A percentile compares a stretch with the other conserved stretches of the same genome.
Evolutionary conservation across 768 basidiomycete genomes (phyloP).

Genomic region (Russula emetica): DNA sequence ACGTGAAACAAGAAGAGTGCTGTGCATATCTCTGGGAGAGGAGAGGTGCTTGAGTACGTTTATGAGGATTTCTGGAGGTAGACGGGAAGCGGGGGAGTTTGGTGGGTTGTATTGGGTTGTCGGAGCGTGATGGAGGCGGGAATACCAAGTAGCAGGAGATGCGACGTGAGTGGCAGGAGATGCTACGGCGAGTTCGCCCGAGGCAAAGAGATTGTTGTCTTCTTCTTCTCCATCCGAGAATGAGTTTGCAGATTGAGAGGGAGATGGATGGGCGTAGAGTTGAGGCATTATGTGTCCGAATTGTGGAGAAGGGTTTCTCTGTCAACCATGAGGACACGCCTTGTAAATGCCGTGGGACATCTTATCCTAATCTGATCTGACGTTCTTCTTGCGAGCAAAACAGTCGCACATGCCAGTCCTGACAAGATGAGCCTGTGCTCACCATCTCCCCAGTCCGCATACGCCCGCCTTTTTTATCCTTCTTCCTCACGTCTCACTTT

Average conservation of each 20-base stretch:
- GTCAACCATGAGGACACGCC: background rate
- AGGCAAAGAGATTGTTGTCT: slow-evolving; percentile 47
- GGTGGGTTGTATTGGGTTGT: slow-evolving; percentile 30
- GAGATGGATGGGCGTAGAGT: slow-evolving; percentile 43
- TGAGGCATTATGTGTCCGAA: slow-evolving; percentile 26
- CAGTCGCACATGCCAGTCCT: background rate
- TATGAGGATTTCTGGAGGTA: slow-evolving; percentile 90
- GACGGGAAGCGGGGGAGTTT: slow-evolving; percentile 55
- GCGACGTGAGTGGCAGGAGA: slow-evolving; percentile 60
- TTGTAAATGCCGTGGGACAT: slow-evolving; percentile 11
- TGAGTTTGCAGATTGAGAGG: slow-evolving; percentile 70
- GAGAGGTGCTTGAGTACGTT: slow-evolving; percentile 86
- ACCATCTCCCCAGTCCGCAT: background rate
- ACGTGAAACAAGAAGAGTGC: slow-evolving; percentile 75
- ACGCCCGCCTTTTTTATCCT: background rate
- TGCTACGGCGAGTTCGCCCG: slow-evolving; percentile 36
- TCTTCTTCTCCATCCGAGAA: slow-evolving; percentile 71
- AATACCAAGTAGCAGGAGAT: slow-evolving; percentile 57
- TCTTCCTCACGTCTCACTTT: background rate
- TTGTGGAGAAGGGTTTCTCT: slow-evolving; percentile 13
- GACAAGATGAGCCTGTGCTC: background rate
- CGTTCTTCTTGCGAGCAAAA: background rate
- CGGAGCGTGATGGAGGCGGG: slow-evolving; percentile 30
- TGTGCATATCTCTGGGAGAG: slow-evolving; percentile 66
- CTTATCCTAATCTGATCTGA: slow-evolving; percentile 5